Percentiles rank a stretch among this genome's conserved stretches.
Evolutionary conservation across 176 grass and related monocot species (phyloP).

Genomic region (Rhynchospora breviuscula): DNA sequence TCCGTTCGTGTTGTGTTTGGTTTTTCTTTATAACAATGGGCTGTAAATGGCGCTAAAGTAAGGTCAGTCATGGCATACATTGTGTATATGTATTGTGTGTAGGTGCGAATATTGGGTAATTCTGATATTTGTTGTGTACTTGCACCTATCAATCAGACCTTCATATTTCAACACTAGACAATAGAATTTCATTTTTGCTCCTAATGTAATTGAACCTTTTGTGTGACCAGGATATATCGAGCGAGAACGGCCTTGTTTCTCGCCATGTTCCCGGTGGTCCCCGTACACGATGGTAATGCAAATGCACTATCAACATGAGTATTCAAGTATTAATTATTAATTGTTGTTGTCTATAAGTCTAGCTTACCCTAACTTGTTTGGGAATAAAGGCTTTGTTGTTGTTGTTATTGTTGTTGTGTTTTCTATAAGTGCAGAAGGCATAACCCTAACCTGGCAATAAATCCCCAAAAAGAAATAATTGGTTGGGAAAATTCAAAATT

Average conservation of each 20-base stretch:
- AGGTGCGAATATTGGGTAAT: background rate
- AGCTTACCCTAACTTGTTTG: no score
- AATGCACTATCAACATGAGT: background rate
- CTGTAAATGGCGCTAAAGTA: background rate
- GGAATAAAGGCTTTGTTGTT: no score
- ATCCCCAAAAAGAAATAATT: background rate
- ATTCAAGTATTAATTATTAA: background rate
- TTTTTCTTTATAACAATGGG: background rate
- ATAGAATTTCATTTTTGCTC: background rate
- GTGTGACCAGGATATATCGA: background rate
- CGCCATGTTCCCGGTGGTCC: background rate
- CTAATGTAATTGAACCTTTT: background rate
- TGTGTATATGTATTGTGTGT: background rate
- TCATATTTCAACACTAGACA: background rate
- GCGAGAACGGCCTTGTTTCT: background rate
- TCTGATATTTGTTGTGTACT: background rate
- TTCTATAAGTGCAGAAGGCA: background rate
- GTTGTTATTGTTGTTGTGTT: background rate
- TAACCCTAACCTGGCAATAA: background rate
- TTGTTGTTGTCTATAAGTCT: background rate
- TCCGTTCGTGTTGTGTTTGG: background rate
- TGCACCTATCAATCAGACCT: background rate
- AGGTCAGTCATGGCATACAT: background rate
- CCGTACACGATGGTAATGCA: conserved; percentile 5
- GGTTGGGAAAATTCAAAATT: background rate